Percentiles rank a stretch among this genome's conserved stretches.
Conservation (phyloP, 179 eudicot species). For the Patellifolia procumbens region DNA sequence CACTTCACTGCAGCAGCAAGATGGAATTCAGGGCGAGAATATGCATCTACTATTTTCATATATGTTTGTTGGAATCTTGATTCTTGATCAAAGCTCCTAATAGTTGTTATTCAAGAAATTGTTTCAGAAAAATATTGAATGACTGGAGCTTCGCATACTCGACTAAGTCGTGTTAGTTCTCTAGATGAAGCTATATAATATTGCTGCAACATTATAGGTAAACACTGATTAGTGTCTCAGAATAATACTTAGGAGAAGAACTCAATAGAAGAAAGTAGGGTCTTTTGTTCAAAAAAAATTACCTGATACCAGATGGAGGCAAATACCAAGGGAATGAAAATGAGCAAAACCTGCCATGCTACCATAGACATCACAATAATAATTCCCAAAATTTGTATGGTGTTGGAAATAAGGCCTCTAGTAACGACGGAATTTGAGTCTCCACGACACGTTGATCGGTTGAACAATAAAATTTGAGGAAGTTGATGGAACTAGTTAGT, state of each 20-base stretch:
- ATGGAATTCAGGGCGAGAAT: constrained; percentile 27
- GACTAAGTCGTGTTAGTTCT: constrained; percentile 24
- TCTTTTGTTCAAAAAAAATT: background rate
- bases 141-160: constrained; percentile 26
- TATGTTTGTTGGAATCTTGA: constrained; percentile 16
- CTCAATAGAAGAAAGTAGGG: background rate
- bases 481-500: background rate
- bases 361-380: constrained; percentile 17
- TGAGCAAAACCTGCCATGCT: constrained; percentile 21
- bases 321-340: constrained; percentile 20
- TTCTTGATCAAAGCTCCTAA: constrained; percentile 27
- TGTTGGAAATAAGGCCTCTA: background rate
- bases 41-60: constrained; percentile 22
- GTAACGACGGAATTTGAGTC: background rate
- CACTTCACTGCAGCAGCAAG: constrained; percentile 29
- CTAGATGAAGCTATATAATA: constrained; percentile 20
- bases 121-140: constrained; percentile 31
- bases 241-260: background rate
- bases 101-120: constrained; percentile 26
- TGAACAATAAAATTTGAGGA: constrained; percentile 17
- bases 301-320: constrained; percentile 26
- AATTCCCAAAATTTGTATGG: constrained; percentile 4
- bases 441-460: constrained; percentile 24
- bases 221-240: background rate
- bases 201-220: too few species aligned